phyloP scores from a whole-genome alignment of 208 protist genomes.

The Lotmaria passim region DNA sequence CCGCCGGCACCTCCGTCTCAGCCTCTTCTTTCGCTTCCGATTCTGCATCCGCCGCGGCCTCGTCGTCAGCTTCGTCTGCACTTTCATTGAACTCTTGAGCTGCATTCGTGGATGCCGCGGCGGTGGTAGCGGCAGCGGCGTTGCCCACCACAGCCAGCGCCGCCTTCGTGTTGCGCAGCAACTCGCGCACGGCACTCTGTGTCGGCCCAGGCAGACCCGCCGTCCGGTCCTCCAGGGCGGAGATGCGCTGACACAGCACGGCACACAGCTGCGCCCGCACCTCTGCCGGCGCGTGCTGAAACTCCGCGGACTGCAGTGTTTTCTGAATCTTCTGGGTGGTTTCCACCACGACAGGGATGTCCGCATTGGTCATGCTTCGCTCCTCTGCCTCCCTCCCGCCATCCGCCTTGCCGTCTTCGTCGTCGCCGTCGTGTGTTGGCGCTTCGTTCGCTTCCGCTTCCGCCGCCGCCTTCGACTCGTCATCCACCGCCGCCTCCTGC shows the following conservation, averaged over 20 bases:
- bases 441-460: not conserved
- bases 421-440: not conserved
- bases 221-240: conserved; percentile 16
- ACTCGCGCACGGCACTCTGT: conserved; percentile 18
- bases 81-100: not conserved
- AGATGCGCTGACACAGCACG: conserved; percentile 11
- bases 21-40: conserved; percentile 10
- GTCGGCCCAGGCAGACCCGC: conserved; percentile 7
- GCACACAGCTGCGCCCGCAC: conserved; percentile 21
- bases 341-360: conserved; percentile 17
- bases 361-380: conserved; percentile 14
- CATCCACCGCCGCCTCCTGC: not conserved
- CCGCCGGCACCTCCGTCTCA: conserved; percentile 3
- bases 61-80: not conserved
- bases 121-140: not conserved
- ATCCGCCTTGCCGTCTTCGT: conserved; percentile 1
- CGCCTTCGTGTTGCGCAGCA: conserved; percentile 21
- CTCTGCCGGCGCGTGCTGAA: conserved; percentile 23
- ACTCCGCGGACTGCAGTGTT: conserved; percentile 23
- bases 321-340: conserved; percentile 23
- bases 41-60: not conserved
- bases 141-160: conserved; percentile 13
- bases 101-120: not conserved
- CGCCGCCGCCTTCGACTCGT: not conserved
- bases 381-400: not conserved